Base-by-base conservation (phyloP, 2,329 filamentous ascomycete species). In the Dothideomycetes sp. region DNA sequence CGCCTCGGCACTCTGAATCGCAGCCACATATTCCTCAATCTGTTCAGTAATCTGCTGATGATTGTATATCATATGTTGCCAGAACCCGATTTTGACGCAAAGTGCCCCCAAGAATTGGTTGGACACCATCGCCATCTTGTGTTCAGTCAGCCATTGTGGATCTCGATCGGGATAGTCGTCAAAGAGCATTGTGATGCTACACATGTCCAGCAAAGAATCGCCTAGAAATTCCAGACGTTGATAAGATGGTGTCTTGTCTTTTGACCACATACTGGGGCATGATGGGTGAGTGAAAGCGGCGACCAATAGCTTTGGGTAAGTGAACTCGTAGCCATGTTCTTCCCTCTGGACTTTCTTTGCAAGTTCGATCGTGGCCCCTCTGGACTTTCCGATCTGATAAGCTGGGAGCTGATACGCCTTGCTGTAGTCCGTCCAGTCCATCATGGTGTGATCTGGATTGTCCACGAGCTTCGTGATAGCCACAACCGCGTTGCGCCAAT, bases 51-150 rank as follows among this genome's bases (percentile, higher is more conserved):
- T 63, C 0, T 77, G 49, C 19, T 64, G 61, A n/a, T 40, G 37
- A 44, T 64, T 64, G 41, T 67, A 65, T 3, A 70, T 73, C 12
- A 96, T 64, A 55, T 89, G 80, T 34, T 69, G 74, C 55, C 95
- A 79, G 41, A 96, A 81, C 1, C 75, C 80, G 1, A 96, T 72
- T 33, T 76, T 73, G 3, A 93, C 84, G 45, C 82, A 82, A 3
- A 96, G 68, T 13, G 80, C 84, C 1, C 84, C 86, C 1, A 95
- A 71, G 55, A 96, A 98, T 46, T 88, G 87, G 64, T 98, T 98
- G 39, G 85, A 91, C 0, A 91, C 88, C 84, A 98, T 95, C n/a
- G 88, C 86, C 80, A 93, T 95, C 64, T 96, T 96, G 70, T 96
- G 89, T 62, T 96, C 91, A 0, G 91, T 96, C 45, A 98, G 70